Base-by-base conservation (phyloP, 352 stramenopile genomes). In the Thraustotheca clavata region DNA sequence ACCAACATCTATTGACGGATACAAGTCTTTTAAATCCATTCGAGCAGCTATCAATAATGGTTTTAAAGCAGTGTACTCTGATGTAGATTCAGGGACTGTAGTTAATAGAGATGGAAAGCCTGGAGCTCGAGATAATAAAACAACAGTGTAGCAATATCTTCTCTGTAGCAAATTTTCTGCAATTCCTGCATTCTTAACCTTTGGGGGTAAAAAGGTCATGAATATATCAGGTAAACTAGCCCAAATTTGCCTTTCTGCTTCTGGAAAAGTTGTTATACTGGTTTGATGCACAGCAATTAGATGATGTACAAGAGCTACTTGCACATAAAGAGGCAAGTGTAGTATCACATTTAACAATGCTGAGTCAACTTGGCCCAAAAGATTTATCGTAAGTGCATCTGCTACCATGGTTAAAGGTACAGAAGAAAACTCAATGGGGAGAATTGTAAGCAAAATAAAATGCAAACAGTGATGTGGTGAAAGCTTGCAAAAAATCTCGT, bases 351-450 rank as follows among this genome's bases (percentile, higher is more conserved):
- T 68, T 27, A 81, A 72, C 3, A 43, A 55, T 20, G 66, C 61
- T 1, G 59, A 1, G 68, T 68, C 20, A 71, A 67, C 0, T 26
- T 62, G 68, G 16, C 72, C 76, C 2, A 89, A 60, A 18, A 82
- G 62, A 1, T 60, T 54, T 26, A 88, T 76, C 16, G 66, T 76
- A 41, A 87, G 47, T 0, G 74, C 75, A 38, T 89, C 80, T 0
- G 67, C 46, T 20, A 86, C 34, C 4, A 89, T 67, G 29, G 33
- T 33, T 9, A 18, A 9, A 9, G 57, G 57, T 11, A 70, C 39
- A 12, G 57, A 69, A 0, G 69, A 52, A 49, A 87, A 87, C 6
- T 80, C 72, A 14, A 88, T 50, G 24, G 71, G 75, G 7, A 68
- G 40, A 24, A 68, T 60, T 7, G 88, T 43, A 6, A 83, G 60